phyloP scores from a whole-genome alignment of 345 rosid genomes.

The Salix koriyanagi region DNA sequence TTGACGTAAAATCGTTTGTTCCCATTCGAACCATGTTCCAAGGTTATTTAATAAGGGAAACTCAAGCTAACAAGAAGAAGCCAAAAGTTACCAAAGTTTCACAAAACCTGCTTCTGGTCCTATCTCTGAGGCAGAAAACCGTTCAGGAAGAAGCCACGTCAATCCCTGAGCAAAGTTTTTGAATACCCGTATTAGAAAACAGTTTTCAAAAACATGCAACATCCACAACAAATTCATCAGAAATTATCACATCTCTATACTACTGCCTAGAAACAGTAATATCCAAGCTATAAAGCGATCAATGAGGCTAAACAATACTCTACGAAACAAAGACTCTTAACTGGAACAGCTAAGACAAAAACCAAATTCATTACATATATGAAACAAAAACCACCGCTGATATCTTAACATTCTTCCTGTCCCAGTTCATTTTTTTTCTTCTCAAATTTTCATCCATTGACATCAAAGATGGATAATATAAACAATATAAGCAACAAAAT shows the following conservation, averaged over 20 bases:
- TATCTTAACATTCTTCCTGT: not conserved
- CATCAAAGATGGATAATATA: not conserved
- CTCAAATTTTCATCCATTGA: not conserved
- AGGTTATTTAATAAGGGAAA: not conserved
- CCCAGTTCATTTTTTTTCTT: not conserved
- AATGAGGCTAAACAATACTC: not conserved
- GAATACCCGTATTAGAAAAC: conserved; percentile 12
- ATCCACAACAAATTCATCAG: conserved; percentile 1
- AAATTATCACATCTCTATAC: not conserved
- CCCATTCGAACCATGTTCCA: not conserved
- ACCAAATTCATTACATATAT: not conserved
- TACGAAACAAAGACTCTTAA: not conserved
- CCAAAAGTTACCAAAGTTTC: conserved; percentile 79
- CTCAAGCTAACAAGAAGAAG: conserved; percentile 40
- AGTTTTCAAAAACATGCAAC: not conserved
- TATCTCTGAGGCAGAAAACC: conserved; percentile 86
- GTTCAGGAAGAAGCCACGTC: conserved; percentile 92
- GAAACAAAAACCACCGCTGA: not conserved
- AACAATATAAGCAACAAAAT: not conserved
- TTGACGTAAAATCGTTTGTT: not conserved
- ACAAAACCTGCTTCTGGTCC: conserved; percentile 99
- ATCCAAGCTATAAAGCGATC: not conserved
- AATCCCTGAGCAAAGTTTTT: conserved; percentile 57
- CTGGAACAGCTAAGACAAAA: not conserved
- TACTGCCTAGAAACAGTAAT: not conserved